phyloP scores from a whole-genome alignment of 805 yeast genomes.

The Candida vaughaniae region DNA sequence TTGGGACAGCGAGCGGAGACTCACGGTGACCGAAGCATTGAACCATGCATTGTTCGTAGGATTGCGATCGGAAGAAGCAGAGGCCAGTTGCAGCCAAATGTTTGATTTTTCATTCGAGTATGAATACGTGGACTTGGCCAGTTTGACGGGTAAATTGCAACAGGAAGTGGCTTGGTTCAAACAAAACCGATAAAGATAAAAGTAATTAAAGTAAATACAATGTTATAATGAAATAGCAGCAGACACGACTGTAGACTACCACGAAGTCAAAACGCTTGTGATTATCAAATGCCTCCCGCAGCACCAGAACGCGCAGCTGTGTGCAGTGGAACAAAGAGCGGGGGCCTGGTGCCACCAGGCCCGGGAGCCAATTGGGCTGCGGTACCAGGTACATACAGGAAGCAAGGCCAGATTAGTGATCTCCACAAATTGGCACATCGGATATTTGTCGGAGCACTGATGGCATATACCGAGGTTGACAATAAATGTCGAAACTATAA shows the following conservation, averaged over 20 bases:
- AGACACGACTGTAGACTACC: too few relatives aligned
- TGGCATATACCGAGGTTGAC: slow-evolving; percentile 3
- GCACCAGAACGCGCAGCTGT: too few relatives aligned
- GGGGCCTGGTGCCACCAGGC: too few relatives aligned
- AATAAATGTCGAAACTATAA: too few relatives aligned
- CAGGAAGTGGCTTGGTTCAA: slow-evolving; percentile 56
- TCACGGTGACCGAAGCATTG: slow-evolving; percentile 55
- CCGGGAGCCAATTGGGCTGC: too few relatives aligned
- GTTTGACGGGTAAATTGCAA: slow-evolving; percentile 47
- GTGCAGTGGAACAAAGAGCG: too few relatives aligned
- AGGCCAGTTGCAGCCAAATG: slow-evolving; percentile 46
- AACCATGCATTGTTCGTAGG: slow-evolving; percentile 52
- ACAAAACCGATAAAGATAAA: too few relatives aligned
- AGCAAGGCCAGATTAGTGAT: not conserved
- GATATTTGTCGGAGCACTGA: too few relatives aligned
- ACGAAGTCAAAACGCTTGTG: too few relatives aligned
- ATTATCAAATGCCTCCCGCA: too few relatives aligned
- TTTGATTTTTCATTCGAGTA: slow-evolving; percentile 72
- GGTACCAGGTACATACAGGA: not conserved
- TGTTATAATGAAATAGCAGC: too few relatives aligned
- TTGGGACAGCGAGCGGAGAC: slow-evolving; percentile 63
- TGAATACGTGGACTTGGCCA: slow-evolving; percentile 17
- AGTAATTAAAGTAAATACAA: too few relatives aligned
- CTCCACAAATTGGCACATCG: slow-evolving; percentile 1
- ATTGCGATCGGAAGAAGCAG: slow-evolving; percentile 57